Evolutionary conservation across 2,329 filamentous ascomycete species (phyloP).

Genomic region (Trichoderma arundinaceum): DNA sequence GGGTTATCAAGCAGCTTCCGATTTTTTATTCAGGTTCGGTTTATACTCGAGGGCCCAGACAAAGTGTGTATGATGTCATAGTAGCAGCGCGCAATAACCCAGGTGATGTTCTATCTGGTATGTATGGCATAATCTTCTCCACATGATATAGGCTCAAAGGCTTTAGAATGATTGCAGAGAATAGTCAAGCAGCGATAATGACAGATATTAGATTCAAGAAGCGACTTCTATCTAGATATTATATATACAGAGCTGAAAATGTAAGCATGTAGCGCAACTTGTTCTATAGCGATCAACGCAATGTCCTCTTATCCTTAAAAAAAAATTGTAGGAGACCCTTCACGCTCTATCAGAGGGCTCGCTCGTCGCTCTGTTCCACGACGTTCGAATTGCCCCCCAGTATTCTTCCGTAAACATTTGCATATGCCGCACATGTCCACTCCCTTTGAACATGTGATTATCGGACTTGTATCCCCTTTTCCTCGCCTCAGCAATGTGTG

Average conservation of each 20-base stretch:
- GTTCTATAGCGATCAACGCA: constrained; percentile 11
- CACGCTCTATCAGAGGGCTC: constrained; percentile 17
- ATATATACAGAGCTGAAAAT: not conserved
- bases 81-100: too few species aligned
- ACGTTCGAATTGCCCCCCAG: constrained; percentile 54
- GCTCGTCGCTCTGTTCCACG: constrained; percentile 37
- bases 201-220: not conserved
- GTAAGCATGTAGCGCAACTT: not conserved
- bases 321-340: not conserved
- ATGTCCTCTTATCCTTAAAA: not conserved
- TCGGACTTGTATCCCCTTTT: constrained; percentile 56
- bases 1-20: too few species aligned
- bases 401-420: constrained; percentile 61
- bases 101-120: too few species aligned
- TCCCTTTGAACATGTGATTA: constrained; percentile 61
- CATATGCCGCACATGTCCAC: constrained; percentile 67
- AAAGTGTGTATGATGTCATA: too few species aligned
- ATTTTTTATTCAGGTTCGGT: too few species aligned
- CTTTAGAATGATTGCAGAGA: too few species aligned
- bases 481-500: constrained; percentile 56
- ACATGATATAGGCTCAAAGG: too few species aligned
- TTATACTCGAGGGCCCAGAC: too few species aligned
- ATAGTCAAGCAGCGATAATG: not conserved
- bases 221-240: not conserved
- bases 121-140: too few species aligned